phyloP scores from a whole-genome alignment of 176 grass and related monocot species.

The Hyparrhenia diplandra region DNA sequence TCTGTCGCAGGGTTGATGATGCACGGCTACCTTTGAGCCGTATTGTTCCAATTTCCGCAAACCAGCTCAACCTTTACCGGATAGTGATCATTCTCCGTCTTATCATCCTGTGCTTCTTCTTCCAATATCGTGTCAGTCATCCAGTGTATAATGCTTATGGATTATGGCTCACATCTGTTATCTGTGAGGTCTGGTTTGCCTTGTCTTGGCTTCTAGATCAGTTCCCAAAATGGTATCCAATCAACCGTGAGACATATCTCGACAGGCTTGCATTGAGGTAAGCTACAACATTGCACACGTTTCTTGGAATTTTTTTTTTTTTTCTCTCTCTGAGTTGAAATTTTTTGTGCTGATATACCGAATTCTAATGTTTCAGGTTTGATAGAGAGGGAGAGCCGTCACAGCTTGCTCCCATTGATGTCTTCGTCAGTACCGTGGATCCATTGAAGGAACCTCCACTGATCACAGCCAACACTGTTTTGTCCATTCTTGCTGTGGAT shows the following conservation, averaged over 20 bases:
- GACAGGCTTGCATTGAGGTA: conserved; percentile 97
- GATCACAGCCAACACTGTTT: conserved; percentile 80
- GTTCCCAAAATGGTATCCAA: conserved; percentile 97
- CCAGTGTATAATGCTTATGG: conserved; percentile 87
- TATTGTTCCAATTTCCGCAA: conserved; percentile 77
- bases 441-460: conserved; percentile 87
- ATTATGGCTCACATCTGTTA: conserved; percentile 94
- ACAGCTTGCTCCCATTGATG: conserved; percentile 74
- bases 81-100: conserved; percentile 94
- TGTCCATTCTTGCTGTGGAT: conserved; percentile 87
- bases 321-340: background rate
- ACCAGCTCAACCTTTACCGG: conserved; percentile 96
- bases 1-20: conserved; percentile 89
- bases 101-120: conserved; percentile 98
- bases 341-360: conserved; percentile 15
- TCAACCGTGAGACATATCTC: conserved; percentile 96
- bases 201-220: conserved; percentile 99
- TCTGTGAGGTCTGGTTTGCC: conserved; percentile 99
- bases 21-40: conserved; percentile 89
- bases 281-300: background rate
- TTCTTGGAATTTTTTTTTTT: background rate
- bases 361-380: conserved; percentile 44
- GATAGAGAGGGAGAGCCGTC: conserved; percentile 92
- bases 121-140: conserved; percentile 98
- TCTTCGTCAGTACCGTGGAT: conserved; percentile 95